Evolutionary conservation across 2,329 filamentous ascomycete genomes (phyloP), one percentile per base, ranked within the genome.

Genomic region (Trichoderma brevicompactum): DNA sequence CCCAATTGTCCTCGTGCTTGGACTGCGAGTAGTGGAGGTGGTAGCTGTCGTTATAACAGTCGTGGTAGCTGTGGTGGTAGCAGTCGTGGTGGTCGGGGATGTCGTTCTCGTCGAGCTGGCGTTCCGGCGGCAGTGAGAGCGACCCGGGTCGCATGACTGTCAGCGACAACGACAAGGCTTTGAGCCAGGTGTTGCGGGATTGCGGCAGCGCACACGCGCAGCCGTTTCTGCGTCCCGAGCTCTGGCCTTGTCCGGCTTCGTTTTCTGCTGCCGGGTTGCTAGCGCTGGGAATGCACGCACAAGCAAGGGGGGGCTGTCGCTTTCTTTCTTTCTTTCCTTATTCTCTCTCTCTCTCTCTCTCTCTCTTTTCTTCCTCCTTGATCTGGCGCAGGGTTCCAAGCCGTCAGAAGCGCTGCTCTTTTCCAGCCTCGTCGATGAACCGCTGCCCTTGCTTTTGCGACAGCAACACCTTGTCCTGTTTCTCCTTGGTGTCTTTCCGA

Each of bases 111-210:
- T 66, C 49, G 44, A 52, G 52, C 54, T 55, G 65, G 52, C 56
- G 58, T 46, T 64, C 64, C 46, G 59, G 59, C 62, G 65, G 59
- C 40, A 63, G 53, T 15, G 43, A 44, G 34, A 67, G 55, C 7
- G 58, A 46, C 40, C 36, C 62, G 41, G 65, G 52, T 66, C 64
- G 68, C 69, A 70, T 70, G 68, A 65, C 68, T 66, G 62, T 52
- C 65, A 44, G 52, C 65, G 43, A 46, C 56, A 43, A 60, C 50
- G 53, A 28, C 62, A 43, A 58, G 61, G 52, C 59, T 64, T 19
- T n/a, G 52, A 40, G 43, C 55, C 40, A 48, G 61, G 44, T 50
- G 38, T 36, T 46, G 43, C 44, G 50, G 41, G 59, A 53, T 36
- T 55, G 38, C 64, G 49, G 34, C 44, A 65, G 46, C 32, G 38